These are phyloP conservation scores for Penicillium occitanis DNA, from an alignment of 2,329 filamentous ascomycete genomes.

Conservation along the genomic window DNA sequence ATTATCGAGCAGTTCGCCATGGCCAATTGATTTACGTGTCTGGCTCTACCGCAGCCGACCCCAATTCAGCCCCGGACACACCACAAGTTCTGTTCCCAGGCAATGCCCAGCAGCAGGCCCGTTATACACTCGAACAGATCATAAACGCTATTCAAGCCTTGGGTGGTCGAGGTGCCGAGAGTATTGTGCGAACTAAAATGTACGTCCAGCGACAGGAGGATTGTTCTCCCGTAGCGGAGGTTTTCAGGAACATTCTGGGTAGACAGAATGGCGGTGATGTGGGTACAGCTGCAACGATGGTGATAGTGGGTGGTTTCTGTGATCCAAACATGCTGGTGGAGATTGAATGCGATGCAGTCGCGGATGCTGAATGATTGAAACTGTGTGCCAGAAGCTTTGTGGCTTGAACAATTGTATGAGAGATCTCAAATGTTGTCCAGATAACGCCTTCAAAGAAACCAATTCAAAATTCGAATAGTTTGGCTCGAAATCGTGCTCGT, in stretches of 20 bases:
- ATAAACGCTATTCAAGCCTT: conserved; percentile 36
- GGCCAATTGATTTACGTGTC: conserved; percentile 39
- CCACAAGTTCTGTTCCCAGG: conserved; percentile 34
- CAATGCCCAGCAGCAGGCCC: conserved; percentile 35
- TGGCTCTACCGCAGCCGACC: conserved; percentile 41
- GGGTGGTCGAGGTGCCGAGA: conserved; percentile 33
- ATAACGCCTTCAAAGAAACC: neutral
- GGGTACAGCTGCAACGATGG: conserved; percentile 39
- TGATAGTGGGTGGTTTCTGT: conserved; percentile 27
- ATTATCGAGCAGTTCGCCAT: conserved; percentile 41
- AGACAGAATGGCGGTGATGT: conserved; percentile 27
- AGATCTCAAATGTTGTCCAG: neutral
- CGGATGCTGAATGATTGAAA: conserved; percentile 12
- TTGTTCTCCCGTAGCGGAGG: conserved; percentile 31
- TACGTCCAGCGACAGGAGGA: conserved; percentile 36
- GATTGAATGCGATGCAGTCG: conserved; percentile 15
- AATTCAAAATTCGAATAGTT: no score
- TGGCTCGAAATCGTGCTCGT: neutral
- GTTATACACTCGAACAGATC: conserved; percentile 29
- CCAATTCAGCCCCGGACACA: conserved; percentile 28
- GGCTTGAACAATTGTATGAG: neutral
- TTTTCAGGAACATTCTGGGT: conserved; percentile 33
- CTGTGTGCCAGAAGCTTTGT: neutral
- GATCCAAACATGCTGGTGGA: conserved; percentile 15
- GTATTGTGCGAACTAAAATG: conserved; percentile 39